These are phyloP conservation scores for Lathyrus aphaca DNA, from an alignment of 306 rosid species.

Conservation along the genomic window DNA sequence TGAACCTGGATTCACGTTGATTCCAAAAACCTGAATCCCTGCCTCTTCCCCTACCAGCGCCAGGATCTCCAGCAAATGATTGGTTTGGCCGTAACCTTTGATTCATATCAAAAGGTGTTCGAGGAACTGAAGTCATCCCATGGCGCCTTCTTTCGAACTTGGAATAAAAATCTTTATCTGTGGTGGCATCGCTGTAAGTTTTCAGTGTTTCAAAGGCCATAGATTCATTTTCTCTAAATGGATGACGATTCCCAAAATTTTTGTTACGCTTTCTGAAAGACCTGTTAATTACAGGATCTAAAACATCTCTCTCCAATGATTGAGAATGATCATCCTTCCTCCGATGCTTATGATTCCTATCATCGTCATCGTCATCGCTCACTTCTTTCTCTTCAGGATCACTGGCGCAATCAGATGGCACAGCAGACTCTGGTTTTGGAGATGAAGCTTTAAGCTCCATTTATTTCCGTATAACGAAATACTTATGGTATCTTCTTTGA, in stretches of 20 bases:
- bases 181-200: conserved; percentile 48
- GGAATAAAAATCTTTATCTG: conserved; percentile 59
- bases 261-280: conserved; percentile 80
- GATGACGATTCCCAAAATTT: conserved; percentile 65
- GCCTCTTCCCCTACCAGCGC: conserved; percentile 89
- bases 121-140: conserved; percentile 57
- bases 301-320: conserved; percentile 78
- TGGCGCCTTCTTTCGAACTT: conserved; percentile 81
- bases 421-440: conserved; percentile 65
- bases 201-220: conserved; percentile 65
- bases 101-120: conserved; percentile 65
- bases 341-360: conserved; percentile 94
- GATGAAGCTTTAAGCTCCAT: conserved; percentile 83
- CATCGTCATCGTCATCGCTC: conserved; percentile 95
- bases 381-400: conserved; percentile 95
- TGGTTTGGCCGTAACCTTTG: conserved; percentile 74
- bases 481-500: conserved; percentile 45
- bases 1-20: conserved; percentile 79
- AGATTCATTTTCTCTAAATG: conserved; percentile 77
- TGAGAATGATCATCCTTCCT: conserved; percentile 74
- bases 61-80: conserved; percentile 60
- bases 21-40: conserved; percentile 84
- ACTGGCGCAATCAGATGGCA: conserved; percentile 66
- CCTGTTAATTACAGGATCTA: conserved; percentile 71
- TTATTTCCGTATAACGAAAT: conserved; percentile 42